Percentiles rank a stretch among this genome's conserved stretches.
These are phyloP conservation scores for Kurtzmaniella cleridarum DNA, from an alignment of 805 yeast genomes.

Conservation along the genomic window DNA sequence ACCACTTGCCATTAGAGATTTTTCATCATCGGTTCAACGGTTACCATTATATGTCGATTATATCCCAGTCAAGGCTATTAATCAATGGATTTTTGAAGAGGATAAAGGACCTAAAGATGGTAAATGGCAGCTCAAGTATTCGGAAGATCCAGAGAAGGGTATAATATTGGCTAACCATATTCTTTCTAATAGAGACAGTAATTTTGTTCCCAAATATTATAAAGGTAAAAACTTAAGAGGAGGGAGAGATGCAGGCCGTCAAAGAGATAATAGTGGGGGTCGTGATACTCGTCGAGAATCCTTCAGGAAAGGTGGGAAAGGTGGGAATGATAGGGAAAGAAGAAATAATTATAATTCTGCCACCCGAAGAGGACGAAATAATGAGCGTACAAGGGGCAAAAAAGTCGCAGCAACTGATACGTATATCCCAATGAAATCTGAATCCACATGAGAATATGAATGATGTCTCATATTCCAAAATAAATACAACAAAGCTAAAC, in stretches of 20 bases:
- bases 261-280: conserved; percentile 5
- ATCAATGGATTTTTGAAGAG: conserved; percentile 44
- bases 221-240: conserved; percentile 4
- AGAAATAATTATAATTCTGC: neutral
- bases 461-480: too few species aligned
- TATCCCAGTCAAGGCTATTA: conserved; percentile 41
- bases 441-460: conserved; percentile 6
- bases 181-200: conserved; percentile 10
- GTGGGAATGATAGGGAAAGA: neutral
- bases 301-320: neutral
- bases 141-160: conserved; percentile 13
- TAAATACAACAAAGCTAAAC: too few species aligned
- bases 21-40: neutral
- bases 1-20: neutral
- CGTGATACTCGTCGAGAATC: conserved; percentile 1
- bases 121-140: conserved; percentile 39
- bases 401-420: conserved; percentile 7
- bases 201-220: conserved; percentile 12
- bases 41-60: conserved; percentile 33
- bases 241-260: conserved; percentile 5
- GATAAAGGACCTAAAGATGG: conserved; percentile 40
- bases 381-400: neutral
- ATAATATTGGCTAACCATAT: conserved; percentile 16
- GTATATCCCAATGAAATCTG: conserved; percentile 1
- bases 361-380: neutral